phyloP scores from a whole-genome alignment of 208 protist genomes.

The Acanthamoeba healyi region DNA sequence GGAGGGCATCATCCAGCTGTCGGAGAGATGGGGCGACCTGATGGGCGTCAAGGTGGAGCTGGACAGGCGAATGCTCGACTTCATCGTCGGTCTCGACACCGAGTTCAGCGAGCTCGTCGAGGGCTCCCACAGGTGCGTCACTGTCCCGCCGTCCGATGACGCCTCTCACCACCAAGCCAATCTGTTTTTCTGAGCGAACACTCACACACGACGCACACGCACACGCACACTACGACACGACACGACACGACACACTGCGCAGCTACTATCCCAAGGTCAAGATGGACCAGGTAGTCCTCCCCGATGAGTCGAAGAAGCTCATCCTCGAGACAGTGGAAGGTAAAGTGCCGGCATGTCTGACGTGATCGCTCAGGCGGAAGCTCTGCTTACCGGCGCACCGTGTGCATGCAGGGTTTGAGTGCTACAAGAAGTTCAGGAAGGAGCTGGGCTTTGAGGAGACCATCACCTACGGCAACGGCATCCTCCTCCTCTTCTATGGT shows the following conservation, averaged over 20 bases:
- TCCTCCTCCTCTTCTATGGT: background rate
- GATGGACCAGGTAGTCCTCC: slow-evolving; percentile 75
- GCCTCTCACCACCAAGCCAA: background rate
- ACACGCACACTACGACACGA: too few relatives aligned
- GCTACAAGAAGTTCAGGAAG: slow-evolving; percentile 20
- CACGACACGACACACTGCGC: background rate
- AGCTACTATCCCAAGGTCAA: slow-evolving; percentile 78
- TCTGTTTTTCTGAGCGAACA: background rate
- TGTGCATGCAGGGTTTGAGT: slow-evolving; percentile 54
- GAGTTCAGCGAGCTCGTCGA: slow-evolving; percentile 83
- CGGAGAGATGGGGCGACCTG: slow-evolving; percentile 28
- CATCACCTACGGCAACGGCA: background rate
- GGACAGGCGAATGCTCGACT: slow-evolving; percentile 83
- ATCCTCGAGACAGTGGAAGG: slow-evolving; percentile 78
- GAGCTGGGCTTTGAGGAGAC: background rate
- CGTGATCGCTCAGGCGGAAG: background rate
- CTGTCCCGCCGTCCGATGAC: too few relatives aligned
- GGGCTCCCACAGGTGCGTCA: slow-evolving; percentile 74
- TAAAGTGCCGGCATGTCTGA: slow-evolving; percentile 47
- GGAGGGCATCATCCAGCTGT: background rate
- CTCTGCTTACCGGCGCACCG: background rate
- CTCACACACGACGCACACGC: background rate
- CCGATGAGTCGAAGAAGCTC: slow-evolving; percentile 75
- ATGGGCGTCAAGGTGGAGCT: slow-evolving; percentile 72
- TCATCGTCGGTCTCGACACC: slow-evolving; percentile 83